Base-by-base conservation (phyloP, 495 filamentous ascomycete species). In the Tuber brumale region DNA sequence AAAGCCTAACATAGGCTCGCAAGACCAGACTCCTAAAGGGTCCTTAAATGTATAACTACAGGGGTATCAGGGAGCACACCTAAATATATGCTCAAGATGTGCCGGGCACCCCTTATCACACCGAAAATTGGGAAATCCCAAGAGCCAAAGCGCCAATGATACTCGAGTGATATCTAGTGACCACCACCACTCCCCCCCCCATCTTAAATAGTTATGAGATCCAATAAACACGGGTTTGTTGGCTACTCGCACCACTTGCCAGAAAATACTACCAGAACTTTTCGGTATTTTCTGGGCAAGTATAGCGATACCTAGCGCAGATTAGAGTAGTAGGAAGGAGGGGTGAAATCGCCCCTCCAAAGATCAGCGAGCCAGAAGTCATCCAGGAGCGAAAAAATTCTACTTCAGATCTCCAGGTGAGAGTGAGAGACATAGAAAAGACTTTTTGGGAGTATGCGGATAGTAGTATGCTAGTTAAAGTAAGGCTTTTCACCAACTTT, bases 161-260 rank as follows among this genome's bases (percentile, higher is more conserved):
- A 27, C 0, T 27, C 48, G 48, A 57, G 48, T 57, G 48, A 57
- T 23, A 27, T 27, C 23, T 27, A 7, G 48, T 57, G 48, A n/a
- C 46, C 1, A 0, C 19, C 21, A 23, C 3, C 21, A 2, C 7
- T n/a, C 7, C 5, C 0, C 0, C 7, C 2, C 0, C 7, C 2
- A 0, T n/a, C 21, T 7, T 0, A n/a, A 51, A 51, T 51, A n/a
- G 21, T n/a, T n/a, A 48, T 23, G 23, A 2, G 23, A 9, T 12
- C 23, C 10, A 3, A 14, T 57, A 3, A 27, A 57, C 48, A 9
- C 0, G 23, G 9, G 19, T n/a, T n/a, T 0, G 37, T 4, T 6
- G 0, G 23, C 9, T 23, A 21, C 21, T 27, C 48, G 48, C 48
- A n/a, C 23, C 23, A 3, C 48, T 9, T 57, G 23, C 23, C 8